Base-by-base conservation (phyloP, 768 basidiomycete genomes). In the Mycena albidolilacea region DNA sequence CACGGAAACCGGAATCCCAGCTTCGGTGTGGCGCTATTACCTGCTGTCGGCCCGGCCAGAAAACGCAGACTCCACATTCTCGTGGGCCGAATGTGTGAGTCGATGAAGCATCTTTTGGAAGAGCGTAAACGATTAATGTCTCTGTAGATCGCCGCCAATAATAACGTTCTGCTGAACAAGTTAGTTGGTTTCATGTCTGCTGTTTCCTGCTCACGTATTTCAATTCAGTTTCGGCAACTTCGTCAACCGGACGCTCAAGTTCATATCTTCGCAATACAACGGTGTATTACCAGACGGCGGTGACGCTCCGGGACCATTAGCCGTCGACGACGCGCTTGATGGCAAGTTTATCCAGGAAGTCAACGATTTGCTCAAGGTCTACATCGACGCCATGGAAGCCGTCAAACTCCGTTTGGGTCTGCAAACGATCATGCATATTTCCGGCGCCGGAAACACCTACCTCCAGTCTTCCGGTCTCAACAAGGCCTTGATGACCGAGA, bases 11-110 rank as follows among this genome's bases (percentile, higher is more conserved):
- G 96, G 96, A 4, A 93, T 98, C 55, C 94, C 97, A 30, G 83
- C 96, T 0, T 96, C 95, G 0, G 97, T 99, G 9, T 99, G 97
- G 98, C 87, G 98, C 70, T 99, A 97, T 82, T 99, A 98, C 83
- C 87, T 99, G 14, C 87, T 99, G 17, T 94, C 95, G 9, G 93
- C 95, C 14, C 87, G 98, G 63, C 98, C 98, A 3, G 98, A 99
- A 84, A 96, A 92, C 9, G 92, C 91, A 21, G 98, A 99, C 80
- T 91, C 97, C 58, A 96, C 95, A 87, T 99, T 99, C 86, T 96
- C 97, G 0, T 99, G 98, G 98, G 86, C 91, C 17, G 96, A 96
- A 73, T 97, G 97, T 78, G 95, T 96, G 80, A 80, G 93, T 82
- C 30, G 14, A 15, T 19, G 37, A 1, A 1, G 17, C 21, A 12